Evolutionary conservation across 139 green algal species (phyloP), one percentile per base, ranked within the genome.

Genomic region (Chlamydomonas sp.): DNA sequence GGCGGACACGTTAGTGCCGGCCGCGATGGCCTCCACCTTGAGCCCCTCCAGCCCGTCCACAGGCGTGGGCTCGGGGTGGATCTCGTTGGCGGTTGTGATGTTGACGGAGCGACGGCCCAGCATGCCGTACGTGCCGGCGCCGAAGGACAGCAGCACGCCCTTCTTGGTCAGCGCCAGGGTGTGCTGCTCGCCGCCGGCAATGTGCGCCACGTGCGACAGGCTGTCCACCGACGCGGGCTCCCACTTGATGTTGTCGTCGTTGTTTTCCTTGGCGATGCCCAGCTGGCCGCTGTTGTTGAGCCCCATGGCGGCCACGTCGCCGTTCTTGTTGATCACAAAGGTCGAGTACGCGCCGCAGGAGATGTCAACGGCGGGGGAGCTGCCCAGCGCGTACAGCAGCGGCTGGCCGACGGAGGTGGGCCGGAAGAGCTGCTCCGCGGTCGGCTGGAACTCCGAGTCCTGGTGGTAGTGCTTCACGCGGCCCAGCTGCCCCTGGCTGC

Each of bases 221-320:
- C 83, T 81, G 15, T 87, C 84, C 12, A 97, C 93, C n/a, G 72
- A n/a, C 73, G 61, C 73, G 2, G 91, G 91, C 69, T 84, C 63
- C 89, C 91, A 94, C 17, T 89, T 59, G 68, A 87, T 78, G 64
- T 92, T 89, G 17, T 90, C 77, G 4, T 78, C 66, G 49, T 88
- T 63, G 84, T 73, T 74, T 17, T 74, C 31, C 88, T 91, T 91
- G 71, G 63, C 0, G 5, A 93, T 59, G n/a, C 88, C 96, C 58
- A 99, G 93, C 94, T 99, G 97, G 12, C 95, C 95, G 78, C 95
- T 96, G 91, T 99, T 98, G 93, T 99, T 99, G 3, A 99, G 92
- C 17, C 97, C 97, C 90, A 95, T 98, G 1, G 90, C 94, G 57
- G 89, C 94, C 0, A 98, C 91, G 8, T 89, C 71, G 78, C 97